A percentile compares a stretch with the other conserved stretches of the same genome.
phyloP scores from a whole-genome alignment of 495 filamentous ascomycete genomes.

The Aspergillus hancockii region DNA sequence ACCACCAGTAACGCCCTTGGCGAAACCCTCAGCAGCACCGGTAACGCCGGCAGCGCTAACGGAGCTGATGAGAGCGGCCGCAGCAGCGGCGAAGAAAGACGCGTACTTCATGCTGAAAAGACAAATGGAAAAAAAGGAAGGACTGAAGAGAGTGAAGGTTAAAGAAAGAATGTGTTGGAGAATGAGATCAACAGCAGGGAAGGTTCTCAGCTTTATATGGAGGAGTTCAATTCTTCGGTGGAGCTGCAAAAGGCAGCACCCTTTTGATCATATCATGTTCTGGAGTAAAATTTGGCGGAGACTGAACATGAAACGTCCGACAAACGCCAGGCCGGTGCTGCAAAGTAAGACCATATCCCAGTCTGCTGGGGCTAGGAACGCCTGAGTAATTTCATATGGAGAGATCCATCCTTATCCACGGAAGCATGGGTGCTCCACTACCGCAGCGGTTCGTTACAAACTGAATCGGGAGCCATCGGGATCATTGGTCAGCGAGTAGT shows the following conservation, averaged over 20 bases:
- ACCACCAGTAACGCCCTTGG: slow-evolving; percentile 43
- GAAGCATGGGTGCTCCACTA: neutral
- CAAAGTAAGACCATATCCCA: neutral
- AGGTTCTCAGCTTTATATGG: neutral
- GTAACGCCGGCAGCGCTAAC: slow-evolving; percentile 31
- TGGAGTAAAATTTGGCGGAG: neutral
- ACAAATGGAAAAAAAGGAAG: slow-evolving; percentile 13
- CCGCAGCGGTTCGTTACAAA: neutral
- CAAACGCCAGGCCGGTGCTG: slow-evolving; percentile 3
- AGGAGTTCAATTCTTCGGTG: neutral
- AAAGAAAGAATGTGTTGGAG: neutral
- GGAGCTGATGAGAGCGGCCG: slow-evolving; percentile 18
- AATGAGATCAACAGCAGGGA: neutral
- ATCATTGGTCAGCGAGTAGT: neutral
- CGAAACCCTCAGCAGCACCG: slow-evolving; percentile 44
- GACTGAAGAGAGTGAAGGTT: slow-evolving; percentile 6
- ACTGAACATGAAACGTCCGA: neutral
- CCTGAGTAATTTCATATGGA: neutral
- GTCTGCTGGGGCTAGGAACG: neutral
- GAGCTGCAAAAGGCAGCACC: neutral
- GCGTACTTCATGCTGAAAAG: slow-evolving; percentile 22
- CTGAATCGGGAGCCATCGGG: neutral
- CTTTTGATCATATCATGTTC: neutral
- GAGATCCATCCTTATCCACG: neutral
- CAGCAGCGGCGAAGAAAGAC: slow-evolving; percentile 15